Percentiles rank a stretch among this genome's conserved stretches.
Evolutionary conservation across 208 protist species (phyloP).

Genomic region (Crithidia bombi): DNA sequence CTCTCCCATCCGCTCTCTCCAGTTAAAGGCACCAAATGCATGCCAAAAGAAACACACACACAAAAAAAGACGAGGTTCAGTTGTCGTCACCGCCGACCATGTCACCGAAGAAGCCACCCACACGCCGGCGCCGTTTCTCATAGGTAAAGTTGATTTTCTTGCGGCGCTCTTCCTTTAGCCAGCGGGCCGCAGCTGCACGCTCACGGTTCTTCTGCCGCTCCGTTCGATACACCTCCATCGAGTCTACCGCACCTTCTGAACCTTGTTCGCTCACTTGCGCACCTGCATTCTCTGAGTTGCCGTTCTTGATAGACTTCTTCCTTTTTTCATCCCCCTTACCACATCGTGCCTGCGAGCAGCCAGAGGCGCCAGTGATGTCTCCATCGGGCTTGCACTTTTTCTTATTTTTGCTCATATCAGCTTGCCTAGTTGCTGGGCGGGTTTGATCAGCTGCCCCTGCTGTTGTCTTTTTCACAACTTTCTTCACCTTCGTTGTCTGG

Average conservation of each 20-base stretch:
- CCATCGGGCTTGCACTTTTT: too few relatives aligned
- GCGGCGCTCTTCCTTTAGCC: conserved; percentile 86
- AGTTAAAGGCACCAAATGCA: neutral
- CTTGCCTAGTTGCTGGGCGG: too few relatives aligned
- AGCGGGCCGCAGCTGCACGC: conserved; percentile 74
- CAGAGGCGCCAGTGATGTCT: too few relatives aligned
- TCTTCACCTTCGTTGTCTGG: conserved; percentile 5
- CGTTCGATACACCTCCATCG: conserved; percentile 56
- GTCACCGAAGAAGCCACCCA: conserved; percentile 88
- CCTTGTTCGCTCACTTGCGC: neutral
- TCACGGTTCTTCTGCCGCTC: conserved; percentile 73
- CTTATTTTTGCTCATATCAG: too few relatives aligned
- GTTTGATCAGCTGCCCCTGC: too few relatives aligned
- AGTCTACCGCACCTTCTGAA: conserved; percentile 10
- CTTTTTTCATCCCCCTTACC: neutral
- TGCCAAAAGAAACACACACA: neutral
- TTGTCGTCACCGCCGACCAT: conserved; percentile 37
- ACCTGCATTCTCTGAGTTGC: neutral
- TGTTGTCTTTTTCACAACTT: neutral
- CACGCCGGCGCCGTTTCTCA: conserved; percentile 83
- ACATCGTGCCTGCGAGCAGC: neutral
- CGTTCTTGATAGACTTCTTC: neutral
- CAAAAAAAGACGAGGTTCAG: neutral
- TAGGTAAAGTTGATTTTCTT: conserved; percentile 90
- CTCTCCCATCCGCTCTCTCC: neutral